Evolutionary conservation across 441 rosid genomes (phyloP).

Genomic region (Bruguiera hainesii): DNA sequence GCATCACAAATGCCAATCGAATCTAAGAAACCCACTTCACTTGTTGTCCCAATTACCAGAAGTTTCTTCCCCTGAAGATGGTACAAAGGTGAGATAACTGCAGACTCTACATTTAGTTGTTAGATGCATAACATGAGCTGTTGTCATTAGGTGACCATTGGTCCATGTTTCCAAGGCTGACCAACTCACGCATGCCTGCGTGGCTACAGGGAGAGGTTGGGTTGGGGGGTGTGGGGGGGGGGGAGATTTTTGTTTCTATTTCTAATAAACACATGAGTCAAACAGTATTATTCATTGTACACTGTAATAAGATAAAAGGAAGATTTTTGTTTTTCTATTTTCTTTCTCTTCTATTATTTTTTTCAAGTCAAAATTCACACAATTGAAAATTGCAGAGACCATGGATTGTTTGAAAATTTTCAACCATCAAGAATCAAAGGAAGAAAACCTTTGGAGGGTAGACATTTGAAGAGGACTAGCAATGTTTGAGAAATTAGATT

Average conservation of each 20-base stretch:
- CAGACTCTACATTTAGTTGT: not conserved
- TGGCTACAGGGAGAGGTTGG: too few species aligned
- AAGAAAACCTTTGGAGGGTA: slow-evolving; percentile 87
- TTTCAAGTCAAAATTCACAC: not conserved
- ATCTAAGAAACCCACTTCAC: slow-evolving; percentile 79
- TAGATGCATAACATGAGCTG: too few species aligned
- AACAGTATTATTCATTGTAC: too few species aligned
- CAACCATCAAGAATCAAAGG: slow-evolving; percentile 7
- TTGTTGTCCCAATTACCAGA: slow-evolving; percentile 93
- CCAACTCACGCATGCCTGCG: too few species aligned
- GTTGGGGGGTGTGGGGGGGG: too few species aligned
- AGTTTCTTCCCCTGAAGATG: slow-evolving; percentile 75
- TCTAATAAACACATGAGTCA: too few species aligned
- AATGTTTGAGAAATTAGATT: slow-evolving; percentile 86
- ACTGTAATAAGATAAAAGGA: too few species aligned
- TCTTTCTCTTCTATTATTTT: too few species aligned
- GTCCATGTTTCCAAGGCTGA: too few species aligned
- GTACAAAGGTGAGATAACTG: slow-evolving; percentile 9
- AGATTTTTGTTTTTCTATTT: too few species aligned
- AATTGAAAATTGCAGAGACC: not conserved
- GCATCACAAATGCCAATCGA: slow-evolving; percentile 71
- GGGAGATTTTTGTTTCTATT: too few species aligned
- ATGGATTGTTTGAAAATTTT: not conserved
- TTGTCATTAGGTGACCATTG: too few species aligned
- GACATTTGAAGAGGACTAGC: slow-evolving; percentile 83